A percentile compares a stretch with the other conserved stretches of the same genome.
These are phyloP conservation scores for Phytophthora crassamura DNA, from an alignment of 352 stramenopile species.

Conservation along the genomic window DNA sequence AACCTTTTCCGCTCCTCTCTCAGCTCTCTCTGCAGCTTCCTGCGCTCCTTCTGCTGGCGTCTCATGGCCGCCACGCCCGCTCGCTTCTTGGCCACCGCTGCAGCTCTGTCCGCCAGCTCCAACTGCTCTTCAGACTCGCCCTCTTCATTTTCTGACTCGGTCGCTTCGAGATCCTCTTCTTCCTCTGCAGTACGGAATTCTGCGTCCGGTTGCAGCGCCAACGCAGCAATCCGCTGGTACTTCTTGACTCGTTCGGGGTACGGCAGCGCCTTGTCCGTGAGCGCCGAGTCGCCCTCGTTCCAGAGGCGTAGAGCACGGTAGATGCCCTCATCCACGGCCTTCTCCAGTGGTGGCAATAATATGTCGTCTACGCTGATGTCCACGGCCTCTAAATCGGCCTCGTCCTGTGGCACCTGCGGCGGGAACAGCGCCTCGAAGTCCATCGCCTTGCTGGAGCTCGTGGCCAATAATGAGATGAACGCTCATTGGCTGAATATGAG, in stretches of 20 bases:
- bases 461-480: conserved; percentile 17
- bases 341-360: conserved; percentile 54
- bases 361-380: conserved; percentile 69
- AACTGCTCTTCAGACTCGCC: conserved; percentile 8
- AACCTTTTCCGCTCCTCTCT: conserved; percentile 38
- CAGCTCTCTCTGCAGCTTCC: conserved; percentile 34
- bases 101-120: conserved; percentile 17
- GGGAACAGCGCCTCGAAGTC: conserved; percentile 66
- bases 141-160: conserved; percentile 2
- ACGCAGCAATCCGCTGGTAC: conserved; percentile 62
- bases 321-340: conserved; percentile 60
- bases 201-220: conserved; percentile 54
- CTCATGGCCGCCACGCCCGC: conserved; percentile 14
- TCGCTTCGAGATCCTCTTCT: conserved; percentile 23
- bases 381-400: conserved; percentile 29
- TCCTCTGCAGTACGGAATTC: conserved; percentile 19
- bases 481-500: neutral
- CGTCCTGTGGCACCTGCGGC: conserved; percentile 39
- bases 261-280: conserved; percentile 53
- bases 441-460: conserved; percentile 22
- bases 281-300: conserved; percentile 61
- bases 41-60: conserved; percentile 29
- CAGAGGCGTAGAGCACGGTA: conserved; percentile 65
- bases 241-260: conserved; percentile 67
- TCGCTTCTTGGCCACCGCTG: conserved; percentile 33